Conservation (phyloP, 257 asterid genomes). For the Petunia axillaris region DNA sequence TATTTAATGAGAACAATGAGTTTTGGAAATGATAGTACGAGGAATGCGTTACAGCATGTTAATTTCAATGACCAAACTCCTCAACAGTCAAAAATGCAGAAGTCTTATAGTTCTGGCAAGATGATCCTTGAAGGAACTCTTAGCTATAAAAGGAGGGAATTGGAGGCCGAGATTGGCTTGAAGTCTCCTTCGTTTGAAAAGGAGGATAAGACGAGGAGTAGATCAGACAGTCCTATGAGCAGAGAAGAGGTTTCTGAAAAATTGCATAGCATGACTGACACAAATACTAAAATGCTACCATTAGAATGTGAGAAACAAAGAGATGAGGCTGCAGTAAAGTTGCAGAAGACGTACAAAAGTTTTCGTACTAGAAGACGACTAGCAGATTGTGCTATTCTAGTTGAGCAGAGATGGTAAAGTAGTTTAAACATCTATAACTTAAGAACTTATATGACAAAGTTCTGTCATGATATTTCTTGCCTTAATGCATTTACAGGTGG, state of each 20-base stretch:
- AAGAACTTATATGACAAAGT: neutral
- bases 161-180: conserved; percentile 51
- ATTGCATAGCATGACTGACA: conserved; percentile 9
- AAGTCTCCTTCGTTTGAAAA: conserved; percentile 34
- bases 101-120: conserved; percentile 50
- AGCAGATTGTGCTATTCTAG: conserved; percentile 90
- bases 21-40: conserved; percentile 40
- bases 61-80: conserved; percentile 45
- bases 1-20: conserved; percentile 45
- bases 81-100: conserved; percentile 32
- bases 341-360: conserved; percentile 88
- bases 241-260: conserved; percentile 12
- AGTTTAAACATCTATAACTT: neutral
- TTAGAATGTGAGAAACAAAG: conserved; percentile 29
- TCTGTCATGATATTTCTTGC: neutral
- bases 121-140: conserved; percentile 57
- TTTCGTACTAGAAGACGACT: conserved; percentile 77
- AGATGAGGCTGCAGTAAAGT: conserved; percentile 64
- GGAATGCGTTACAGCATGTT: conserved; percentile 35
- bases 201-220: conserved; percentile 29
- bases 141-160: conserved; percentile 50
- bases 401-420: conserved; percentile 78
- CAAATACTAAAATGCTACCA: neutral
- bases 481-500: conserved; percentile 60
- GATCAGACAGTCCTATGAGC: conserved; percentile 26